Percentiles rank a stretch among this genome's conserved stretches.
Evolutionary conservation across 495 filamentous ascomycete species (phyloP).

Genomic region (Aspergillus affinis): DNA sequence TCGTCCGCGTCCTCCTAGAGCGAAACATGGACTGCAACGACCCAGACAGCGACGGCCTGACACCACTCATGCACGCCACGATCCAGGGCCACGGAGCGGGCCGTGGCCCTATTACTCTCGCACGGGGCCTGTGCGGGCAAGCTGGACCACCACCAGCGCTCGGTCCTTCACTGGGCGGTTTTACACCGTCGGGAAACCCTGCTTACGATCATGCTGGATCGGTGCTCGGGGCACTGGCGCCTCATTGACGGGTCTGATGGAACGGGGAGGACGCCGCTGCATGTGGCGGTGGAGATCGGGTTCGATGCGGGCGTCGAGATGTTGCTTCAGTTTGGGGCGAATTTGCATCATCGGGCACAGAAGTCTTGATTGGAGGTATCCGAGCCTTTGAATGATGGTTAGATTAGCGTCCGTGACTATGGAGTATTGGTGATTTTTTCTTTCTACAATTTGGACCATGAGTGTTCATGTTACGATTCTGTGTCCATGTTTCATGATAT

Average conservation of each 20-base stretch:
- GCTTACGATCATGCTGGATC: constrained; percentile 3
- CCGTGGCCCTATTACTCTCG: constrained; percentile 4
- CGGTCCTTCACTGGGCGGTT: constrained; percentile 10
- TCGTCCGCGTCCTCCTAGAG: constrained; percentile 5
- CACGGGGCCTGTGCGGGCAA: constrained; percentile 1
- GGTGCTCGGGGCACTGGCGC: constrained; percentile 1
- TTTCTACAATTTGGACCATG: too few relatives aligned
- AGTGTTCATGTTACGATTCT: too few relatives aligned
- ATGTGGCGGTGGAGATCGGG: constrained; percentile 4
- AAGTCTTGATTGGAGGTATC: too few relatives aligned
- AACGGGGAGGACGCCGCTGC: constrained; percentile 8
- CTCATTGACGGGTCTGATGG: background rate
- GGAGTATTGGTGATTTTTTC: too few relatives aligned
- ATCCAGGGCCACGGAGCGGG: constrained; percentile 4
- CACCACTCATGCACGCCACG: constrained; percentile 6
- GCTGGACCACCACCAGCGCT: constrained; percentile 1
- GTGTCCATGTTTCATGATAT: too few relatives aligned
- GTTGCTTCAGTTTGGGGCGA: constrained; percentile 6
- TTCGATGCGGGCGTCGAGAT: constrained; percentile 9
- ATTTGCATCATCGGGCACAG: background rate
- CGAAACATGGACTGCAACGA: constrained; percentile 6
- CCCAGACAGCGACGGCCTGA: constrained; percentile 7
- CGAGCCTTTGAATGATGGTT: too few relatives aligned
- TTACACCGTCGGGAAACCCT: background rate
- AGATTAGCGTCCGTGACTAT: too few relatives aligned